A percentile compares a stretch with the other conserved stretches of the same genome.
These are phyloP conservation scores for Blastobotrys aristatus DNA, from an alignment of 1,139 yeast species.

Conservation along the genomic window DNA sequence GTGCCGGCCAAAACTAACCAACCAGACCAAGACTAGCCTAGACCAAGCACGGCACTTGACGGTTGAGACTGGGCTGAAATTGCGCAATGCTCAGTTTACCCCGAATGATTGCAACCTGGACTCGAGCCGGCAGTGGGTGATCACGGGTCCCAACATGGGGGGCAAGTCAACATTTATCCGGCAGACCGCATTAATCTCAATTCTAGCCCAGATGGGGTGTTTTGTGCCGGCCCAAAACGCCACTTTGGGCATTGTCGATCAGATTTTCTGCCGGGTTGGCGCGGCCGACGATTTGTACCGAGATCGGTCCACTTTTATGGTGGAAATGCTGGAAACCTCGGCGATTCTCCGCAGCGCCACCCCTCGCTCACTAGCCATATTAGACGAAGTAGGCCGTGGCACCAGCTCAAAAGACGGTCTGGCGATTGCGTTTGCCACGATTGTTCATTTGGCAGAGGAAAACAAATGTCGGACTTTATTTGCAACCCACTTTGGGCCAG, in stretches of 20 bases:
- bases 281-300: slow-evolving; percentile 86
- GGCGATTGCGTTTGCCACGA: slow-evolving; percentile 81
- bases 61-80: slow-evolving; percentile 67
- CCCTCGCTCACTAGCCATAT: slow-evolving; percentile 67
- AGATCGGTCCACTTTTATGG: slow-evolving; percentile 93
- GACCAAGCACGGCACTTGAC: slow-evolving; percentile 74
- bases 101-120: slow-evolving; percentile 57
- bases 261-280: slow-evolving; percentile 76
- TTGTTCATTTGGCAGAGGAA: slow-evolving; percentile 49
- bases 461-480: slow-evolving; percentile 74
- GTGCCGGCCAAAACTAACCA: slow-evolving; percentile 59
- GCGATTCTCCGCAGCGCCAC: slow-evolving; percentile 76
- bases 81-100: slow-evolving; percentile 48
- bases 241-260: slow-evolving; percentile 73
- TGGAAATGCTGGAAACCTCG: slow-evolving; percentile 95
- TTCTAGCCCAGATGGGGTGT: slow-evolving; percentile 88
- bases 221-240: slow-evolving; percentile 79
- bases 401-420: slow-evolving; percentile 88
- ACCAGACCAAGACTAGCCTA: slow-evolving; percentile 39
- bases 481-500: slow-evolving; percentile 90
- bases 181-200: slow-evolving; percentile 54
- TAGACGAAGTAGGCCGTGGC: slow-evolving; percentile 97
- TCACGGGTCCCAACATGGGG: slow-evolving; percentile 80
- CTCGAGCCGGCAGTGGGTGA: slow-evolving; percentile 50
- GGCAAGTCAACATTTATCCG: slow-evolving; percentile 69